Percentiles rank a stretch among this genome's conserved stretches.
These are phyloP conservation scores for Nannizziopsis barbatae DNA, from an alignment of 2,329 filamentous ascomycete genomes.

Conservation along the genomic window DNA sequence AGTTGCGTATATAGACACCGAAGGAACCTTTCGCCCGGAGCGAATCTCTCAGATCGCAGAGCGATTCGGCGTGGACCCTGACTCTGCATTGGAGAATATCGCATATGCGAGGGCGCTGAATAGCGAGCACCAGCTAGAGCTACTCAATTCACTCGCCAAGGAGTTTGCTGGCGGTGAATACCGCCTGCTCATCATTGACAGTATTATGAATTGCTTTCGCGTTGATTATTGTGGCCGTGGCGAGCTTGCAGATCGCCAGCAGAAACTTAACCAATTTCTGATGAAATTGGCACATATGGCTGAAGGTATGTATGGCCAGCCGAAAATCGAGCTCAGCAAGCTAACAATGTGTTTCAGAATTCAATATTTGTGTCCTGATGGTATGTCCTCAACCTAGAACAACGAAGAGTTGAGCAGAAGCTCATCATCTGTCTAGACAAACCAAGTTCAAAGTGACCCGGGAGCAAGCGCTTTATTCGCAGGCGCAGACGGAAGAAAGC, in stretches of 20 bases:
- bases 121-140: slow-evolving; percentile 54
- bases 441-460: slow-evolving; percentile 60
- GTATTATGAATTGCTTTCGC: slow-evolving; percentile 58
- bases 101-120: slow-evolving; percentile 54
- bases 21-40: slow-evolving; percentile 57
- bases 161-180: slow-evolving; percentile 54
- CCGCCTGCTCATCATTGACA: slow-evolving; percentile 56
- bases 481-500: slow-evolving; percentile 56
- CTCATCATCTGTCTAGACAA: slow-evolving; percentile 40
- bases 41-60: slow-evolving; percentile 57
- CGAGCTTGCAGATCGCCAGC: slow-evolving; percentile 57
- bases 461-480: slow-evolving; percentile 58
- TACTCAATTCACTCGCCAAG: slow-evolving; percentile 50
- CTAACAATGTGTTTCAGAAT: slow-evolving; percentile 38
- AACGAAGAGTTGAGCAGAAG: background rate
- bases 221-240: slow-evolving; percentile 57
- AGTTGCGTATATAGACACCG: slow-evolving; percentile 57
- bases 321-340: background rate
- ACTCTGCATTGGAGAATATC: slow-evolving; percentile 55
- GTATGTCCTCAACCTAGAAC: slow-evolving; percentile 24
- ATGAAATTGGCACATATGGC: slow-evolving; percentile 54
- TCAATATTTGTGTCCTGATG: slow-evolving; percentile 56
- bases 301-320: slow-evolving; percentile 37
- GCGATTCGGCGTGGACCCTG: slow-evolving; percentile 50
- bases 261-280: slow-evolving; percentile 56